phyloP scores from a whole-genome alignment of 2,329 filamentous ascomycete genomes.

The Basipetospora sp. region DNA sequence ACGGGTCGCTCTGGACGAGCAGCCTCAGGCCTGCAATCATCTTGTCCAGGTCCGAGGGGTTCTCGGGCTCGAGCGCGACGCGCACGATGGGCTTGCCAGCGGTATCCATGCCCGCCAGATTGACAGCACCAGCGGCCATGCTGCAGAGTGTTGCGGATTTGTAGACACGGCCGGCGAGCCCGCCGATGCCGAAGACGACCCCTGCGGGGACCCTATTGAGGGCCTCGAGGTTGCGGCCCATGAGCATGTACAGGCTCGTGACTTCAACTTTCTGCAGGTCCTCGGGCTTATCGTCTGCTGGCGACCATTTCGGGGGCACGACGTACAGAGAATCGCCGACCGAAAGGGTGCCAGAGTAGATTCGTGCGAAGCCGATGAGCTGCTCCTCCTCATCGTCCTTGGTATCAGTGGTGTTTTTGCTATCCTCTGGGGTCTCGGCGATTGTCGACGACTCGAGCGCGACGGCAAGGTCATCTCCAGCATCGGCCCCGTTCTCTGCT shows the following conservation, averaged over 20 bases:
- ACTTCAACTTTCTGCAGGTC: constrained; percentile 71
- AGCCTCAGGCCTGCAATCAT: constrained; percentile 82
- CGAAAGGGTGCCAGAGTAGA: constrained; percentile 79
- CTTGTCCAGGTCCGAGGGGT: constrained; percentile 80
- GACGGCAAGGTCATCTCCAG: background rate
- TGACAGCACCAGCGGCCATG: constrained; percentile 70
- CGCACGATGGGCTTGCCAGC: constrained; percentile 82
- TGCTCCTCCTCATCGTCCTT: constrained; percentile 64
- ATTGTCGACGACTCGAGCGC: constrained; percentile 7
- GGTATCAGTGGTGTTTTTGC: constrained; percentile 28
- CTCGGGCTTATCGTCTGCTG: constrained; percentile 57
- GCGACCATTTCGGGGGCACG: constrained; percentile 82
- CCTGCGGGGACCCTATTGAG: constrained; percentile 78
- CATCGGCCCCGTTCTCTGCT: constrained; percentile 30
- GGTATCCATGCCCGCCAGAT: constrained; percentile 71
- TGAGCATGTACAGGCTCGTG: constrained; percentile 81
- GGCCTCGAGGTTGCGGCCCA: constrained; percentile 78
- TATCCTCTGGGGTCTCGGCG: constrained; percentile 36
- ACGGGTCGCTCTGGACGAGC: constrained; percentile 87
- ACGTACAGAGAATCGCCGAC: constrained; percentile 88
- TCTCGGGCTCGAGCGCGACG: constrained; percentile 84
- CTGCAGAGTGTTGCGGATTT: constrained; percentile 92
- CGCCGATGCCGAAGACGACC: constrained; percentile 87
- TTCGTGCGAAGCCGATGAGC: constrained; percentile 82
- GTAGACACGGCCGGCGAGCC: constrained; percentile 81